Base-by-base conservation (phyloP, 2,329 filamentous ascomycete species). In the Aspergillus cejpii region DNA sequence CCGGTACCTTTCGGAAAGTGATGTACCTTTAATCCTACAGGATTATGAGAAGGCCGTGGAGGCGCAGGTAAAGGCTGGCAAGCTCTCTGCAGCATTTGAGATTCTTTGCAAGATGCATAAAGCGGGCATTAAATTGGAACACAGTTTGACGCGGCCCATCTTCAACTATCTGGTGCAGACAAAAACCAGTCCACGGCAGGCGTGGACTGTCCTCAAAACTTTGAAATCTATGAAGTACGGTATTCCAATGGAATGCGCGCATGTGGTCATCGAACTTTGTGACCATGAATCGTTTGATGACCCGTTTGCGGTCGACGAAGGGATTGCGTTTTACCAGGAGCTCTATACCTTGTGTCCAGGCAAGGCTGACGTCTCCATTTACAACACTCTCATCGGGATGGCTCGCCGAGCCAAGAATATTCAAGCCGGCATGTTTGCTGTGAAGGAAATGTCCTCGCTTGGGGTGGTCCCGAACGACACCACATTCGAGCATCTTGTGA, bases 21-120 rank as follows among this genome's bases (percentile, higher is more conserved):
- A 74, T 11, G 75, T 77, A 31, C 72, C 50, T 2, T 55, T 89
- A 28, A 71, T 75, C 6, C 66, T 76, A 5, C 75, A 84, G 50
- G 87, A 96, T 61, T 94, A 92, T 65, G 88, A 94, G 63, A 76
- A 84, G 21, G 74, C 96, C 21, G 71, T 90, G 5, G 81, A 87
- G 45, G 77, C 84, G 3, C 87, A 94, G 59, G 72, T 80, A 8
- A 64, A 65, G 12, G 69, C 71, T 3, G 72, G 74, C 1, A 80
- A 92, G 51, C 58, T 91, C 6, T 66, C 70, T 19, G 79, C 80
- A 20, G 84, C 85, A 0, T 74, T 95, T 27, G 77, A 79, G 31
- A 75, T 85, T 1, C 72, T 95, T 12, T 79, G 79, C 52, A 82
- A 88, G 60, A 92, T 94, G 84, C 69, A 78, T 17, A 74, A 78